Base-by-base conservation (phyloP, 805 yeast species). In the Pichia kluyveri region DNA sequence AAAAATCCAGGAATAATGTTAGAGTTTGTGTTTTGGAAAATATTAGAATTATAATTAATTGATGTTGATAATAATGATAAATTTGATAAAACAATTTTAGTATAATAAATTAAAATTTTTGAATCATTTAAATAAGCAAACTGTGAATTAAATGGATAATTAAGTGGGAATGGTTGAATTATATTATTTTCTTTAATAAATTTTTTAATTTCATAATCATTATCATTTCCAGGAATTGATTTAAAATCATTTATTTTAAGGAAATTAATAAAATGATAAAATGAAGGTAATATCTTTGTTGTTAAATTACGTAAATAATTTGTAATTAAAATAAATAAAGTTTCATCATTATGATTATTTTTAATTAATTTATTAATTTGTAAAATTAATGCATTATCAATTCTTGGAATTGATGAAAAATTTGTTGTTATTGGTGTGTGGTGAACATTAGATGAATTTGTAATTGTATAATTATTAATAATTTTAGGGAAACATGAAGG, bases 301-400 rank as follows among this genome's bases (percentile, higher is more conserved):
- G 52, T 49, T 42, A 64, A 49, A 31, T 57, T 52, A 37, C 57
- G 51, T 10, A 60, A 23, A 41, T 62, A 61, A 32, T 53, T 52
- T 1, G 60, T 50, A 26, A 64, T 34, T 3, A 52, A 37, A 18
- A 56, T 52, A 37, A 50, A 62, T 19, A 65, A 55, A 7, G 67
- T 56, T 15, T 49, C 47, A 49, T 64, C 69, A 46, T 58, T 63
- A 44, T 63, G 66, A 43, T 58, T 60, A 15, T 59, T 58, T 10
- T 38, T 37, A 15, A 64, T 32, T 11, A 62, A 45, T 6, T 32
- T 36, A 0, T 47, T 44, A 8, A 64, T 40, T 27, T 52, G 49
- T 3, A 48, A 36, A 38, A 55, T 48, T 30, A 64, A 51, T 14
- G 44, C 48, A 2, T 38, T 30, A 51, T 65, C 68, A 18, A 61